These are phyloP conservation scores for Leishmania tropica DNA, from an alignment of 208 protist genomes.

Conservation along the genomic window DNA sequence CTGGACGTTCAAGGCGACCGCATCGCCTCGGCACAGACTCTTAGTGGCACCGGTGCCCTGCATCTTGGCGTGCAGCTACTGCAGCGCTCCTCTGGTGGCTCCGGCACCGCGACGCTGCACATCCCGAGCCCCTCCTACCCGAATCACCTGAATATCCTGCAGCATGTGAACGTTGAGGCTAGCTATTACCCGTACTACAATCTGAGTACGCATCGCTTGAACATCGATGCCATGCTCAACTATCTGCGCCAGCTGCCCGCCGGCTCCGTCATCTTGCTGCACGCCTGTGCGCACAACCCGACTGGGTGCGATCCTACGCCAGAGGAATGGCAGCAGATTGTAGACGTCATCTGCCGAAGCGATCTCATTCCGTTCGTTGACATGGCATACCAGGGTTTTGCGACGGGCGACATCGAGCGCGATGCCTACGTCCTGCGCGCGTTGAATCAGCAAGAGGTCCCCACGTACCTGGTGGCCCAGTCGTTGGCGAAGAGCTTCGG, in stretches of 20 bases:
- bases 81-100: conserved; percentile 24
- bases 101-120: conserved; percentile 35
- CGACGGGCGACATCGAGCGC: conserved; percentile 91
- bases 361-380: conserved; percentile 94
- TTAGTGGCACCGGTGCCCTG: conserved; percentile 86
- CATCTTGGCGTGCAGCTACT: conserved; percentile 73
- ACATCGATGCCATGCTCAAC: conserved; percentile 73
- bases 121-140: conserved; percentile 72
- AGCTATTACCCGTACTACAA: conserved; percentile 80
- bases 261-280: conserved; percentile 93
- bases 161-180: conserved; percentile 42
- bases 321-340: conserved; percentile 93
- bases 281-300: conserved; percentile 98
- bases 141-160: conserved; percentile 81
- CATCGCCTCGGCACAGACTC: conserved; percentile 79
- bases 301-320: conserved; percentile 97
- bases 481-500: conserved; percentile 98
- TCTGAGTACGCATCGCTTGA: conserved; percentile 53
- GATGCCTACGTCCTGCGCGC: conserved; percentile 88
- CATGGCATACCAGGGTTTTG: conserved; percentile 96
- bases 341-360: conserved; percentile 66
- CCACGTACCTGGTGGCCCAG: conserved; percentile 90
- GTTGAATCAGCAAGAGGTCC: conserved; percentile 50
- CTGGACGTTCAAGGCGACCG: conserved; percentile 30
- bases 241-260: conserved; percentile 61